A percentile compares a stretch with the other conserved stretches of the same genome.
These are phyloP conservation scores for Physcomitrellopsis africana DNA, from an alignment of 225 moss, liverwort and hornwort genomes.

Conservation along the genomic window DNA sequence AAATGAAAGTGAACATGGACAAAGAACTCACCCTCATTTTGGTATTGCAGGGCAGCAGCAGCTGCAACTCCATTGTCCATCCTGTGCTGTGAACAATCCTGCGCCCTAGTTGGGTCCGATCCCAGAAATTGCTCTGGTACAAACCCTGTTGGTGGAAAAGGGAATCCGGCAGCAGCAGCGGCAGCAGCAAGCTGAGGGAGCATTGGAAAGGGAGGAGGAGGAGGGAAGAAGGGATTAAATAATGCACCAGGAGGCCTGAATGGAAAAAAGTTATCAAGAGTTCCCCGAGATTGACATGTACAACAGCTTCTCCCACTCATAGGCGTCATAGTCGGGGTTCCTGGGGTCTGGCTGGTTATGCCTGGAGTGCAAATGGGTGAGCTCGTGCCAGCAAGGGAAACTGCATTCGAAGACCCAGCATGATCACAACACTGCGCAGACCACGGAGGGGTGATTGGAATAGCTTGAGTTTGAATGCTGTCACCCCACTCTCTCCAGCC, in stretches of 20 bases:
- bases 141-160: slow-evolving; percentile 40
- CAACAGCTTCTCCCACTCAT: slow-evolving; percentile 39
- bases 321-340: slow-evolving; percentile 31
- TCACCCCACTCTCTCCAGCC: slow-evolving; percentile 96
- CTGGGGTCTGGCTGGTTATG: slow-evolving; percentile 36
- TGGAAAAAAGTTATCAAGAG: slow-evolving; percentile 52
- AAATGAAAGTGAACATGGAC: not conserved
- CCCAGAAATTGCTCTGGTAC: slow-evolving; percentile 51
- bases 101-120: slow-evolving; percentile 40
- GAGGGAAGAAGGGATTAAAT: slow-evolving; percentile 73
- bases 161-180: slow-evolving; percentile 39
- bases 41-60: slow-evolving; percentile 87
- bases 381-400: slow-evolving; percentile 30
- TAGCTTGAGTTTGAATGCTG: slow-evolving; percentile 37
- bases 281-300: slow-evolving; percentile 48
- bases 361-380: slow-evolving; percentile 36
- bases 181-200: slow-evolving; percentile 51
- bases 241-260: slow-evolving; percentile 59
- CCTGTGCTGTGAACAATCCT: slow-evolving; percentile 50
- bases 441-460: slow-evolving; percentile 36
- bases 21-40: slow-evolving; percentile 73
- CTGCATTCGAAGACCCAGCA: slow-evolving; percentile 35
- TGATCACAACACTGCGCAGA: slow-evolving; percentile 50
- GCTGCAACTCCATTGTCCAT: slow-evolving; percentile 69
- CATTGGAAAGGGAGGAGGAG: slow-evolving; percentile 47